Evolutionary conservation across 2,329 filamentous ascomycete species (phyloP).

Genomic region (Aspergillus ustus): DNA sequence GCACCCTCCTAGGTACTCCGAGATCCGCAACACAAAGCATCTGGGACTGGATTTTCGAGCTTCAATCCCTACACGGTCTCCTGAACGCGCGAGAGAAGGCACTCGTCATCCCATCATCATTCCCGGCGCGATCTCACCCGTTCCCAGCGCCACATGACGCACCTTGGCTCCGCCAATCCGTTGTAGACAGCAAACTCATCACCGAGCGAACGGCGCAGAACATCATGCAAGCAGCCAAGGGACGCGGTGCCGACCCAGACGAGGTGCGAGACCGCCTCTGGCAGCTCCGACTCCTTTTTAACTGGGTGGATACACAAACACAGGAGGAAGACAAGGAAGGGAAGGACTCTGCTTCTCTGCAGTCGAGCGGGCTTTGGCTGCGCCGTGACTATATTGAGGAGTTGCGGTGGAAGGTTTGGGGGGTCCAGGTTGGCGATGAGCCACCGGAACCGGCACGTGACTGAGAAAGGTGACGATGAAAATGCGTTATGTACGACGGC

Average conservation of each 20-base stretch:
- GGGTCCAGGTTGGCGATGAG: conserved; percentile 34
- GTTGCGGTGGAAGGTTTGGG: conserved; percentile 48
- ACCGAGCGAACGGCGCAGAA: conserved; percentile 57
- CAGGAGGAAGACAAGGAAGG: conserved; percentile 44
- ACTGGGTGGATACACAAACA: conserved; percentile 61
- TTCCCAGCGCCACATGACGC: conserved; percentile 52
- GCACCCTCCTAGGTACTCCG: conserved; percentile 28
- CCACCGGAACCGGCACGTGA: background rate
- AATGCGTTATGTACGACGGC: background rate
- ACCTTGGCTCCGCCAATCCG: conserved; percentile 60
- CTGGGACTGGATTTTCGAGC: conserved; percentile 75
- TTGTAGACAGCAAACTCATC: conserved; percentile 73
- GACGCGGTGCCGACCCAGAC: conserved; percentile 42
- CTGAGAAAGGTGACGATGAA: background rate
- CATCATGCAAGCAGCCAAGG: conserved; percentile 36
- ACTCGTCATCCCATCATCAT: conserved; percentile 59
- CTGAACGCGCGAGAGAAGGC: conserved; percentile 69
- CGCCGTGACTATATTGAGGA: conserved; percentile 46
- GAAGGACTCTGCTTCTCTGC: conserved; percentile 23
- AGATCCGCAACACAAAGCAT: conserved; percentile 48
- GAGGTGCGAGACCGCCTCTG: conserved; percentile 62
- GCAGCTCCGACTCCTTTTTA: conserved; percentile 67
- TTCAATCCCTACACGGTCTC: conserved; percentile 56
- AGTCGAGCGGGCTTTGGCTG: conserved; percentile 42
- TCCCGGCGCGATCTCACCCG: conserved; percentile 33